Percentiles rank a stretch among this genome's conserved stretches.
phyloP scores from a whole-genome alignment of 1,284 basidiomycete genomes.

The Ceratobasidium theobromae region DNA sequence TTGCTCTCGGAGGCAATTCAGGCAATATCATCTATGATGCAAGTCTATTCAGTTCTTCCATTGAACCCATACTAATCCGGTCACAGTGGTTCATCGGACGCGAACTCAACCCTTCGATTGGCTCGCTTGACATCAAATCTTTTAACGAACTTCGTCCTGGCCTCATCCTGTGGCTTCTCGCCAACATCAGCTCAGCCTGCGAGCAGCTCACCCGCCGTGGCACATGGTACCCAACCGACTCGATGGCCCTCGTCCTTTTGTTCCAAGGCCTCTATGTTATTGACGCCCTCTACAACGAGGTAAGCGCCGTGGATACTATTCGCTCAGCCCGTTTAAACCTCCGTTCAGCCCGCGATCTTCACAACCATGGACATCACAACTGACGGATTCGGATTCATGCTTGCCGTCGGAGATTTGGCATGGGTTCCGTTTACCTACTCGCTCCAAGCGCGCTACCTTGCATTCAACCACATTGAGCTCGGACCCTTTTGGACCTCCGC shows the following conservation, averaged over 20 bases:
- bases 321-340: background rate
- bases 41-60: slow-evolving; percentile 42
- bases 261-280: slow-evolving; percentile 90
- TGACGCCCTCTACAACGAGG: slow-evolving; percentile 89
- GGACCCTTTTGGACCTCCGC: slow-evolving; percentile 61
- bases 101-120: slow-evolving; percentile 88
- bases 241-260: slow-evolving; percentile 84
- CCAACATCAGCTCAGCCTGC: slow-evolving; percentile 90
- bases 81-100: slow-evolving; percentile 95
- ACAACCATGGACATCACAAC: slow-evolving; percentile 98
- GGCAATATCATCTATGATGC: slow-evolving; percentile 91
- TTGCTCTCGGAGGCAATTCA: slow-evolving; percentile 91
- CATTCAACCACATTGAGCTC: slow-evolving; percentile 81
- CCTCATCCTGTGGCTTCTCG: slow-evolving; percentile 90
- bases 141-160: slow-evolving; percentile 97
- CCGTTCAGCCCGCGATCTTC: slow-evolving; percentile 64
- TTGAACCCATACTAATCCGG: background rate
- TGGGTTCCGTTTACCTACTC: slow-evolving; percentile 97
- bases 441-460: slow-evolving; percentile 92
- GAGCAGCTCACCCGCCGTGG: slow-evolving; percentile 82
- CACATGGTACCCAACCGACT: slow-evolving; percentile 75
- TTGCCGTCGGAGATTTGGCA: slow-evolving; percentile 87
- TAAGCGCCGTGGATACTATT: slow-evolving; percentile 43
- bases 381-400: slow-evolving; percentile 99
- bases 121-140: slow-evolving; percentile 91